phyloP scores from a whole-genome alignment of 305 asterid species.

The Fraxinus xanthoxyloides region DNA sequence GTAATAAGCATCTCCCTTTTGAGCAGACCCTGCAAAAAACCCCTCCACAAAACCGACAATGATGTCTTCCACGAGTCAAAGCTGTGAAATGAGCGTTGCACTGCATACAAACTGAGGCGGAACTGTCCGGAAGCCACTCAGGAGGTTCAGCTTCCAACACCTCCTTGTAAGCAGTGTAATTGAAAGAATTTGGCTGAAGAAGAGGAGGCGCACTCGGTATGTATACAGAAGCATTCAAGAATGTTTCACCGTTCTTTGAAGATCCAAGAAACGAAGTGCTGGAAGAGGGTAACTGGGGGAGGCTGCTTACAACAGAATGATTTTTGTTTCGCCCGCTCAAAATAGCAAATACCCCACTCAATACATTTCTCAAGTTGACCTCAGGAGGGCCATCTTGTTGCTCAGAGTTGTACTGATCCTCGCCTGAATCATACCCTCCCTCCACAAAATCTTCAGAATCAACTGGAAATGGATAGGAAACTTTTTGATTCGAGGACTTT shows the following conservation, averaged over 20 bases:
- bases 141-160: conserved; percentile 97
- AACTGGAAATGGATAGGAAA: conserved; percentile 22
- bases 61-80: conserved; percentile 94
- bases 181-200: conserved; percentile 56
- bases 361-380: conserved; percentile 46
- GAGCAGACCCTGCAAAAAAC: conserved; percentile 89
- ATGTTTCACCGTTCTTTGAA: conserved; percentile 78
- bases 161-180: conserved; percentile 68
- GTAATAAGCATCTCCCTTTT: conserved; percentile 83
- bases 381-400: conserved; percentile 37
- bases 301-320: conserved; percentile 21
- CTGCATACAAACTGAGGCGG: conserved; percentile 79
- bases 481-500: conserved; percentile 15
- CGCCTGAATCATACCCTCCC: conserved; percentile 36
- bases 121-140: conserved; percentile 99
- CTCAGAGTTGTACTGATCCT: conserved; percentile 27
- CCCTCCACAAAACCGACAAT: conserved; percentile 95
- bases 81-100: conserved; percentile 89
- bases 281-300: conserved; percentile 54
- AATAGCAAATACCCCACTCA: conserved; percentile 78
- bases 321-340: conserved; percentile 69
- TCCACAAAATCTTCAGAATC: conserved; percentile 32
- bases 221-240: conserved; percentile 83
- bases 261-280: conserved; percentile 83
- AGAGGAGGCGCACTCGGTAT: conserved; percentile 99